Percentiles rank a stretch among this genome's conserved stretches.
Evolutionary conservation across 2,329 filamentous ascomycete genomes (phyloP).

Genomic region (Ophiostoma himal-ulmi): DNA sequence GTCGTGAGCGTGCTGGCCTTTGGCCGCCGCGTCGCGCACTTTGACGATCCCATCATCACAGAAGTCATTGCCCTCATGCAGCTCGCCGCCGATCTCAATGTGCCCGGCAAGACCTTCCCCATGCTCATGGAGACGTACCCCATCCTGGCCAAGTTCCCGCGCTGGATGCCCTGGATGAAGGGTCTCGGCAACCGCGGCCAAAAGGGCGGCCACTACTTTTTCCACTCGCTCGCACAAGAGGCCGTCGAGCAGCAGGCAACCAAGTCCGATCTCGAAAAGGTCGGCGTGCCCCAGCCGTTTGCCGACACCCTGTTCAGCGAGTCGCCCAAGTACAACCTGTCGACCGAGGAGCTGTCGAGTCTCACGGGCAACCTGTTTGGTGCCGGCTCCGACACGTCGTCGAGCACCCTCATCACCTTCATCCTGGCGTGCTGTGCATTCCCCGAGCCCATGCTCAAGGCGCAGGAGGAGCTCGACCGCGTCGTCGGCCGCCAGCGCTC

Average conservation of each 20-base stretch:
- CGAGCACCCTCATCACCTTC: constrained; percentile 42
- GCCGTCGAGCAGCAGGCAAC: constrained; percentile 38
- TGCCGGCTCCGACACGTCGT: constrained; percentile 46
- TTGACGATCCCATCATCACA: constrained; percentile 51
- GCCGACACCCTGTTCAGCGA: constrained; percentile 45
- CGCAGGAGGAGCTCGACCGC: constrained; percentile 48
- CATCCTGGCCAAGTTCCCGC: constrained; percentile 43
- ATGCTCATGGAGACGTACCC: constrained; percentile 54
- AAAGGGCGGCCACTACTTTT: constrained; percentile 45
- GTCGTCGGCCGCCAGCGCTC: constrained; percentile 44
- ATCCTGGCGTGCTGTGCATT: constrained; percentile 47
- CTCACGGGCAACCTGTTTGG: constrained; percentile 46
- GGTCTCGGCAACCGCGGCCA: constrained; percentile 38
- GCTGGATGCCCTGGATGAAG: constrained; percentile 45
- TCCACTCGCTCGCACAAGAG: constrained; percentile 48
- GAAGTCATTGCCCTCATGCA: constrained; percentile 56
- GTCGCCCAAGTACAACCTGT: constrained; percentile 41
- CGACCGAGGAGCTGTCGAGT: constrained; percentile 40
- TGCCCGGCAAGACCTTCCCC: constrained; percentile 48
- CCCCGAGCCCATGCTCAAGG: constrained; percentile 42
- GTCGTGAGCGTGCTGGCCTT: constrained; percentile 53
- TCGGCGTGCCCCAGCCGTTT: constrained; percentile 35
- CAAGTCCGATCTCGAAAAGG: constrained; percentile 27
- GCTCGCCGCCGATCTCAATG: constrained; percentile 50
- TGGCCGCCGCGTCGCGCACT: constrained; percentile 46